These are phyloP conservation scores for Knoxia roxburghii DNA, from an alignment of 257 asterid genomes.

Conservation along the genomic window DNA sequence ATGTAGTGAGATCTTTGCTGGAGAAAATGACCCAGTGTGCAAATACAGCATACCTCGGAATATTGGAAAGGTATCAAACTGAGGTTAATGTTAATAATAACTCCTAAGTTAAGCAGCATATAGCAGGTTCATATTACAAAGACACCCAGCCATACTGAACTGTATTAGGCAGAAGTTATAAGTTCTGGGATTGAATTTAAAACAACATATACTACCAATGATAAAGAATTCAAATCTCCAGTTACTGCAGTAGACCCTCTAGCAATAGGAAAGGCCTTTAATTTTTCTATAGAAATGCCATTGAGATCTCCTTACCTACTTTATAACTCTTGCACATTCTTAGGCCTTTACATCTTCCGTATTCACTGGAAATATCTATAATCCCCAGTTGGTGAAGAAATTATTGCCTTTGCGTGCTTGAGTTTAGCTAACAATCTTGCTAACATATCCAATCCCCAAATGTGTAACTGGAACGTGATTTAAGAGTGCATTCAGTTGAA, in stretches of 20 bases:
- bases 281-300: neutral
- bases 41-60: constrained; percentile 86
- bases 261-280: neutral
- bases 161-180: neutral
- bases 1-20: constrained; percentile 81
- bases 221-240: neutral
- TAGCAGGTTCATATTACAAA: neutral
- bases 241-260: neutral
- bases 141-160: neutral
- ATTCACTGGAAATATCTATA: neutral
- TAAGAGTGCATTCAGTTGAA: neutral
- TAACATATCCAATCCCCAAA: neutral
- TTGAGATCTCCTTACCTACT: neutral
- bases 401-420: neutral
- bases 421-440: neutral
- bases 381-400: neutral
- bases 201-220: constrained; percentile 1
- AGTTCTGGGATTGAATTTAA: neutral
- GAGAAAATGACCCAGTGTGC: constrained; percentile 92
- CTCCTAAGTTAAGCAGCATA: neutral
- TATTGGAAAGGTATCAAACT: constrained; percentile 73
- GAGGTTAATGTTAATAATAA: neutral
- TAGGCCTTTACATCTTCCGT: neutral
- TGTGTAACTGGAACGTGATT: neutral
- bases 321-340: neutral